phyloP scores from a whole-genome alignment of 371 early-diverging fungal species.

The Batkoa obscura region DNA sequence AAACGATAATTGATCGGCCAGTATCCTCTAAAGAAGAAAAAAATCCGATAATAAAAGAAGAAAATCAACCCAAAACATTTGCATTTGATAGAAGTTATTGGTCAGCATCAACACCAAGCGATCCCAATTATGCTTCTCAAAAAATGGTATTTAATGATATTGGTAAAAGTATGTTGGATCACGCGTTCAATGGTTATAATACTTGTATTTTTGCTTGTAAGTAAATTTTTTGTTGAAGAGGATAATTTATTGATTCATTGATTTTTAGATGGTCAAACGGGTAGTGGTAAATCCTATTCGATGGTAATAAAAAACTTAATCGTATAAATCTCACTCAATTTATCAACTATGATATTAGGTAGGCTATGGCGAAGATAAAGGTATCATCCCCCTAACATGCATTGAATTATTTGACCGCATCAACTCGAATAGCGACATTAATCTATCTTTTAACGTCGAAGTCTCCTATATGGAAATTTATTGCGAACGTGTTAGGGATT shows the following conservation, averaged over 20 bases:
- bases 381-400: slow-evolving; percentile 69
- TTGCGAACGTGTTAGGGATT: slow-evolving; percentile 79
- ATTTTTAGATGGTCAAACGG: slow-evolving; percentile 65
- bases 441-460: slow-evolving; percentile 43
- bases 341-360: slow-evolving; percentile 24
- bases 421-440: slow-evolving; percentile 17
- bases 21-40: slow-evolving; percentile 13
- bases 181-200: slow-evolving; percentile 76
- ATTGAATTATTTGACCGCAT: slow-evolving; percentile 55
- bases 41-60: slow-evolving; percentile 10
- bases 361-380: slow-evolving; percentile 54
- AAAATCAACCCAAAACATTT: slow-evolving; percentile 29
- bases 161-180: slow-evolving; percentile 56
- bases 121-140: slow-evolving; percentile 55
- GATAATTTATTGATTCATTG: too few species aligned
- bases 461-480: slow-evolving; percentile 74
- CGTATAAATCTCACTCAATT: slow-evolving; percentile 2
- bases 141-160: slow-evolving; percentile 49
- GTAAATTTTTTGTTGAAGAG: slow-evolving; percentile 1
- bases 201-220: slow-evolving; percentile 75
- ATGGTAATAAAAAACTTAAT: slow-evolving; percentile 28
- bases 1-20: slow-evolving; percentile 41
- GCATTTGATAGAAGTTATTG: slow-evolving; percentile 74
- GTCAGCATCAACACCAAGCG: slow-evolving; percentile 39
- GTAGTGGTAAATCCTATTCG: slow-evolving; percentile 65